Percentiles rank a stretch among this genome's conserved stretches.
Evolutionary conservation across 495 filamentous ascomycete species (phyloP).

Genomic region (Lasiosphaeriaceae sp.): DNA sequence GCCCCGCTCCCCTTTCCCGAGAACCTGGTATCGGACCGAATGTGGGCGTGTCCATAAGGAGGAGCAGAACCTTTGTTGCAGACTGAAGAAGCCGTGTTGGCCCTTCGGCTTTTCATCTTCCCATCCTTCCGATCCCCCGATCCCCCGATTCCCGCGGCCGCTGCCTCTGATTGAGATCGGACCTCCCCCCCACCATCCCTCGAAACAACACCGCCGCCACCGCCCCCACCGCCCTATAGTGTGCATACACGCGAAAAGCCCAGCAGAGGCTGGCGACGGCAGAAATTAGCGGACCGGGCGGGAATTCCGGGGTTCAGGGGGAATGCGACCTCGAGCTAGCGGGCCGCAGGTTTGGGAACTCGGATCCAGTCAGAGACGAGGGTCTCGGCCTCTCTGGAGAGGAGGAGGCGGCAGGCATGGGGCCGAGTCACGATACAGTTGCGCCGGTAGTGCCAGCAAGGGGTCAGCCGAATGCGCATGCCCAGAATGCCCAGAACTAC

Average conservation of each 20-base stretch:
- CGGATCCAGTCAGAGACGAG: not conserved
- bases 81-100: not conserved
- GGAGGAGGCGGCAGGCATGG: conserved; percentile 5
- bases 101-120: not conserved
- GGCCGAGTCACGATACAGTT: not conserved
- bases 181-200: not conserved
- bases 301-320: not conserved
- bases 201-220: not conserved
- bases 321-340: not conserved
- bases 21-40: not conserved
- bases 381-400: not conserved
- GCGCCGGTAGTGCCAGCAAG: not conserved
- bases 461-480: not conserved
- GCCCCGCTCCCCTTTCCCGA: not conserved
- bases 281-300: not conserved
- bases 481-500: not conserved
- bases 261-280: not conserved
- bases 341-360: not conserved
- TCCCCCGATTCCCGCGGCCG: not conserved
- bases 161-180: conserved; percentile 2
- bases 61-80: too few species aligned
- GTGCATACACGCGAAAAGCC: not conserved
- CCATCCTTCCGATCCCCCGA: not conserved
- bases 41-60: too few species aligned
- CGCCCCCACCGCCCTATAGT: not conserved